phyloP scores from a whole-genome alignment of 2,329 filamentous ascomycete genomes.

The Hymenoscyphus infarciens region DNA sequence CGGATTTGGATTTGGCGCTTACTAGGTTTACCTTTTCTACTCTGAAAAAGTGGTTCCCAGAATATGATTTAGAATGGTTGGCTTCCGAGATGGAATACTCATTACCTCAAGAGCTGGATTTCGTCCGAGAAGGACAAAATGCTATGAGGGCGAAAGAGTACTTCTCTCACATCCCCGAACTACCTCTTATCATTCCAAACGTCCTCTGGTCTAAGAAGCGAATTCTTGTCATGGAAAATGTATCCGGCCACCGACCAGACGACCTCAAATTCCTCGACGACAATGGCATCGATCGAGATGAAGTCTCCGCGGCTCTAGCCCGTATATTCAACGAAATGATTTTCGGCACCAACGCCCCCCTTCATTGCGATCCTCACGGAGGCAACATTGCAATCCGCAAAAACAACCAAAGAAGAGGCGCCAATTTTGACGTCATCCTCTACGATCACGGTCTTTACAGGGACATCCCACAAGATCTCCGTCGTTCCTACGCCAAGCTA shows the following conservation, averaged over 20 bases:
- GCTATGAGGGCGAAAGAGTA: conserved; percentile 75
- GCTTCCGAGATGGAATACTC: conserved; percentile 90
- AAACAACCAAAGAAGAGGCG: conserved; percentile 57
- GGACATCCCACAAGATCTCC: conserved; percentile 75
- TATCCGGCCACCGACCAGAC: conserved; percentile 81
- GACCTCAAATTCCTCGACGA: conserved; percentile 83
- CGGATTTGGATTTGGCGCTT: conserved; percentile 78
- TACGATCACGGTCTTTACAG: conserved; percentile 98
- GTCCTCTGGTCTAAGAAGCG: conserved; percentile 86
- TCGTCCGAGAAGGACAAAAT: conserved; percentile 80
- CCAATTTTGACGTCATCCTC: conserved; percentile 92
- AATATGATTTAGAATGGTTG: conserved; percentile 96
- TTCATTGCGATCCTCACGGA: conserved; percentile 96
- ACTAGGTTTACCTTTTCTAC: conserved; percentile 87
- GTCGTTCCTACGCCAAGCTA: conserved; percentile 89
- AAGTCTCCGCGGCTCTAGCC: conserved; percentile 86
- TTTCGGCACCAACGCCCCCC: conserved; percentile 79
- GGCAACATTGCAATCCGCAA: conserved; percentile 92
- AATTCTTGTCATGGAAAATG: conserved; percentile 92
- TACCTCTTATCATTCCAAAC: conserved; percentile 84
- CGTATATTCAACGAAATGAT: conserved; percentile 99
- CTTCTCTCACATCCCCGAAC: conserved; percentile 68
- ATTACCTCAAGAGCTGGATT: conserved; percentile 87
- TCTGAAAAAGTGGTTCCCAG: conserved; percentile 89
- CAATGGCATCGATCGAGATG: conserved; percentile 86